Evolutionary conservation across 331 rosid genomes (phyloP).

Genomic region (Spiraea crenata): DNA sequence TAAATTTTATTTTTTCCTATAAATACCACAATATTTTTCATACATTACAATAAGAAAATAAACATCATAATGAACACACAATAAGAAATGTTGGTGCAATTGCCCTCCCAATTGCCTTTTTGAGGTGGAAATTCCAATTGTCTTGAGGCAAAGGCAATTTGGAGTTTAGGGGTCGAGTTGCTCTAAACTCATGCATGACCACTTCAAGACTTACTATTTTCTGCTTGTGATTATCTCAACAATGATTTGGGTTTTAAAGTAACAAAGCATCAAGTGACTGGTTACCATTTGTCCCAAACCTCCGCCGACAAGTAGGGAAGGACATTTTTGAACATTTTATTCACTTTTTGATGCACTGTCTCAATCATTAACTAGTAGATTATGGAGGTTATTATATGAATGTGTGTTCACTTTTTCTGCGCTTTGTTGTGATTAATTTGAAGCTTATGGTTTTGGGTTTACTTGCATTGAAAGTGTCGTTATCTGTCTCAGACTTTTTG

Average conservation of each 20-base stretch:
- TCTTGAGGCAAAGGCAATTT: no score
- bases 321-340: constrained; percentile 19
- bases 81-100: no score
- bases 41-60: no score
- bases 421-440: not conserved
- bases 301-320: constrained; percentile 12
- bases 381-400: constrained; percentile 3
- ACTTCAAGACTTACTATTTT: no score
- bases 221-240: no score
- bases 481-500: constrained; percentile 22
- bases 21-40: no score
- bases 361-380: constrained; percentile 24
- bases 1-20: no score
- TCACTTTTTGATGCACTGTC: constrained; percentile 29
- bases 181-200: no score
- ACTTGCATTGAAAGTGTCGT: constrained; percentile 40
- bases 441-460: not conserved
- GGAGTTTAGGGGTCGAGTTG: no score
- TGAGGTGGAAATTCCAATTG: no score
- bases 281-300: constrained; percentile 5
- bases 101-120: no score
- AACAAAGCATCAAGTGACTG: not conserved
- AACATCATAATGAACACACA: no score
- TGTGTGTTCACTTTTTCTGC: not conserved
- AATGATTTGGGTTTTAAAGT: not conserved